A percentile compares a stretch with the other conserved stretches of the same genome.
Evolutionary conservation across 108 stramenopile species (phyloP).

Genomic region (Discostella pseudostelligera): DNA sequence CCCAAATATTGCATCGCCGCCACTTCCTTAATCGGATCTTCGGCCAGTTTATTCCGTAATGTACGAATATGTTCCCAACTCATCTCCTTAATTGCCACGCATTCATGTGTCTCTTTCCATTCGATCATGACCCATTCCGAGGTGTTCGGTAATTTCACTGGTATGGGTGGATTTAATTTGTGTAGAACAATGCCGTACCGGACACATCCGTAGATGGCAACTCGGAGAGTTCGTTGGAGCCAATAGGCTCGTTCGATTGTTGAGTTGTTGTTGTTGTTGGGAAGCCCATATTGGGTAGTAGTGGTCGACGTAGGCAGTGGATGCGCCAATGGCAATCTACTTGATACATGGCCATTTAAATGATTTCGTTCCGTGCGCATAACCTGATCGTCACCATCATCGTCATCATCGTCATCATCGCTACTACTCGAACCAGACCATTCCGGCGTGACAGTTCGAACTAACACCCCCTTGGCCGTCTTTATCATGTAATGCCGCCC

Average conservation of each 20-base stretch:
- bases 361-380: too few species aligned
- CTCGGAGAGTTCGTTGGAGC: slow-evolving; percentile 76
- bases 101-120: slow-evolving; percentile 77
- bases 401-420: slow-evolving; percentile 26
- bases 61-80: slow-evolving; percentile 70
- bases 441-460: slow-evolving; percentile 46
- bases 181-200: slow-evolving; percentile 70
- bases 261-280: not conserved
- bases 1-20: slow-evolving; percentile 81
- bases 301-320: too few species aligned
- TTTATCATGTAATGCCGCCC: slow-evolving; percentile 36
- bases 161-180: slow-evolving; percentile 36
- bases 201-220: slow-evolving; percentile 83
- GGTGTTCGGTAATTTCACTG: slow-evolving; percentile 20
- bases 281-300: slow-evolving; percentile 2
- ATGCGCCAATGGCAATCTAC: too few species aligned
- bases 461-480: slow-evolving; percentile 72
- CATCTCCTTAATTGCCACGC: slow-evolving; percentile 86
- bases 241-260: slow-evolving; percentile 63
- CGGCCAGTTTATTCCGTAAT: slow-evolving; percentile 64
- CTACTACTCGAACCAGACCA: slow-evolving; percentile 28
- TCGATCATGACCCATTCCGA: slow-evolving; percentile 47
- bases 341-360: too few species aligned
- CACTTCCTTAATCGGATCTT: slow-evolving; percentile 86
- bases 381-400: not conserved